Percentiles rank a stretch among this genome's conserved stretches.
Evolutionary conservation across 208 protist genomes (phyloP).

Genomic region (Leishmania aethiopica): DNA sequence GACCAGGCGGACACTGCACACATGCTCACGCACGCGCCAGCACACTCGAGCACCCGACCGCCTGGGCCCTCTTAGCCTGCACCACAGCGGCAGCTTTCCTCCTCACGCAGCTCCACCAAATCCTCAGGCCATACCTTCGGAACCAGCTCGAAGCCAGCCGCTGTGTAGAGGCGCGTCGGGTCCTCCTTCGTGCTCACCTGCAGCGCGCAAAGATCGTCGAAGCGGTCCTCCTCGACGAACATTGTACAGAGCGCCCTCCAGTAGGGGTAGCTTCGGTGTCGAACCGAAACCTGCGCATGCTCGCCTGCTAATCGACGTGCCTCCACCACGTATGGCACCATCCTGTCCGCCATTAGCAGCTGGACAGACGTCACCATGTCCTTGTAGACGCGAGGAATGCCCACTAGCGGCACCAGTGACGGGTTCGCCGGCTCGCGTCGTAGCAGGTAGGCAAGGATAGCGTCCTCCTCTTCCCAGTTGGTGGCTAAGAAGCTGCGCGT

Average conservation of each 20-base stretch:
- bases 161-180: slow-evolving; percentile 28
- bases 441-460: slow-evolving; percentile 68
- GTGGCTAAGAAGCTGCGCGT: slow-evolving; percentile 53
- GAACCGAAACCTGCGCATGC: slow-evolving; percentile 6
- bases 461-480: slow-evolving; percentile 63
- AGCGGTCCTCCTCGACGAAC: slow-evolving; percentile 45
- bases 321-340: slow-evolving; percentile 52
- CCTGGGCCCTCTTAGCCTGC: not conserved
- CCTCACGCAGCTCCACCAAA: slow-evolving; percentile 37
- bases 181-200: slow-evolving; percentile 28
- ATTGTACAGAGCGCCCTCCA: slow-evolving; percentile 54
- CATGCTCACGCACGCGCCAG: not conserved
- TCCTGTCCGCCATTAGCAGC: slow-evolving; percentile 57
- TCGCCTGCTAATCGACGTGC: slow-evolving; percentile 30
- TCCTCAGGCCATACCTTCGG: slow-evolving; percentile 56
- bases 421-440: slow-evolving; percentile 68
- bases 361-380: slow-evolving; percentile 69
- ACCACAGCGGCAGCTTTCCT: slow-evolving; percentile 21
- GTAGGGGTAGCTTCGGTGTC: slow-evolving; percentile 42
- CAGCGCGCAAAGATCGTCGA: slow-evolving; percentile 53
- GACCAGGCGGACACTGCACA: not conserved
- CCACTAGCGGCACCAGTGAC: slow-evolving; percentile 72
- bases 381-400: slow-evolving; percentile 56
- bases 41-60: not conserved
- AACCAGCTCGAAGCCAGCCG: slow-evolving; percentile 27